Conservation (phyloP, 768 basidiomycete genomes). For the Tricholoma sp. region DNA sequence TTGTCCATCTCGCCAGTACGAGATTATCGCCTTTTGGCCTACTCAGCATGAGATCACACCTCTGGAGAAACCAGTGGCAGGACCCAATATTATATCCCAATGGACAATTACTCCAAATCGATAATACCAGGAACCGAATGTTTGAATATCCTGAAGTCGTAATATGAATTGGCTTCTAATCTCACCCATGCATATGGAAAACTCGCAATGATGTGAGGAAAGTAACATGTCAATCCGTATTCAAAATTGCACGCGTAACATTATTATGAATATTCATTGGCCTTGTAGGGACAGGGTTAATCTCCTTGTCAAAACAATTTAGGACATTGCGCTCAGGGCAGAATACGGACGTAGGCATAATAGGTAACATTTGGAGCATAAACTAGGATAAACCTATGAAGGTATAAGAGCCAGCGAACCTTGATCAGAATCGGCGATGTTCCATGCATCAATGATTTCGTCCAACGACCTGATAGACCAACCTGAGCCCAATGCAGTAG, state of each 20-base stretch:
- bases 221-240: no score
- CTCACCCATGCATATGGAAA: no score
- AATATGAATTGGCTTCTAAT: no score
- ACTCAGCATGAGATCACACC: not conserved
- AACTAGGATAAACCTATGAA: not conserved
- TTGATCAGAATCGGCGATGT: slow-evolving; percentile 3
- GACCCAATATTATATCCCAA: no score
- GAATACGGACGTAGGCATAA: not conserved
- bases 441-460: slow-evolving; percentile 62
- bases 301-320: not conserved
- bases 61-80: no score
- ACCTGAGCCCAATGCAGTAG: slow-evolving; percentile 60
- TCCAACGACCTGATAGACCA: slow-evolving; percentile 70
- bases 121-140: no score
- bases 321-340: not conserved
- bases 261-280: no score
- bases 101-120: no score
- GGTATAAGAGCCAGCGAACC: not conserved
- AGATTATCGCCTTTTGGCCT: not conserved
- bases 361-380: not conserved
- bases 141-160: no score
- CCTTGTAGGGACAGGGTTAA: no score
- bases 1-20: not conserved
- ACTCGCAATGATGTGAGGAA: no score
- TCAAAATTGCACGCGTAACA: no score